These are phyloP conservation scores for Wallacemonas sp. DNA, from an alignment of 208 protist species.

Conservation along the genomic window DNA sequence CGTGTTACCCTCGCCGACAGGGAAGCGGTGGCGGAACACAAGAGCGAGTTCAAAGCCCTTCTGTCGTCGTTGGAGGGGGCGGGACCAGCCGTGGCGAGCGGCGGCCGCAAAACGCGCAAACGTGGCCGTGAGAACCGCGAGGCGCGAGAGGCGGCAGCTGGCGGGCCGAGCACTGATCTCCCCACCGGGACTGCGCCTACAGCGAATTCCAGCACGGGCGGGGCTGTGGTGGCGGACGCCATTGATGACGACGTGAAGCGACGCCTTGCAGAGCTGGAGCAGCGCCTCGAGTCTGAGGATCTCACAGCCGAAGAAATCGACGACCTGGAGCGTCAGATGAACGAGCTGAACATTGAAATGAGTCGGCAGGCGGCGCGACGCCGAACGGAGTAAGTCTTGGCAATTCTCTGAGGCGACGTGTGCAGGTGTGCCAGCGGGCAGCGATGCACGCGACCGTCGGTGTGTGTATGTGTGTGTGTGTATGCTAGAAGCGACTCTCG, in stretches of 20 bases:
- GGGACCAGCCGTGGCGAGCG: neutral
- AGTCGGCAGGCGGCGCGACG: conserved; percentile 9
- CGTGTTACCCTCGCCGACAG: conserved; percentile 69
- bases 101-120: conserved; percentile 66
- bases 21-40: conserved; percentile 16
- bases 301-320: conserved; percentile 72
- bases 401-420: too few species aligned
- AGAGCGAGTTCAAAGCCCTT: conserved; percentile 45
- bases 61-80: conserved; percentile 23
- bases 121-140: conserved; percentile 70
- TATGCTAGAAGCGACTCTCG: too few species aligned
- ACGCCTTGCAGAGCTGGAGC: conserved; percentile 61
- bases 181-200: neutral
- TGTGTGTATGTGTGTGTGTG: too few species aligned
- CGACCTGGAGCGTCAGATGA: conserved; percentile 74
- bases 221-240: conserved; percentile 7
- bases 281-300: conserved; percentile 64
- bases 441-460: too few species aligned
- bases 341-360: conserved; percentile 51
- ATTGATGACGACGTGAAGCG: conserved; percentile 38
- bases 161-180: neutral
- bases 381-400: neutral
- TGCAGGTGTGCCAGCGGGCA: too few species aligned
- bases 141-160: conserved; percentile 13
- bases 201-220: neutral